phyloP scores from a whole-genome alignment of 1,139 yeast species.

The Saccharomyces hybrid region DNA sequence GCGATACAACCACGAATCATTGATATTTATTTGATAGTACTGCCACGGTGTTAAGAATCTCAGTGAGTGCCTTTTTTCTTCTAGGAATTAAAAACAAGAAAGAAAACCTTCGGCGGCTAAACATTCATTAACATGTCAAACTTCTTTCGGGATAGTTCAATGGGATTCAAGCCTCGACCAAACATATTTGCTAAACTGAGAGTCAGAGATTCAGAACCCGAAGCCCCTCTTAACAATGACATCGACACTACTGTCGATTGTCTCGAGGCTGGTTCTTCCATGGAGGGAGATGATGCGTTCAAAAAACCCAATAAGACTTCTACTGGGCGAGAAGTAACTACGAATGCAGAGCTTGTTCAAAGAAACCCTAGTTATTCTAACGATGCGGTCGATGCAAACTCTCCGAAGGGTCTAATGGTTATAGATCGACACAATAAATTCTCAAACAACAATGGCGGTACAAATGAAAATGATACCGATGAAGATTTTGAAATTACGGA shows the following conservation, averaged over 20 bases:
- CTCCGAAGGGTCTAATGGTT: not conserved
- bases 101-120: conserved; percentile 17
- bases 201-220: conserved; percentile 12
- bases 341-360: not conserved
- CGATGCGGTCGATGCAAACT: not conserved
- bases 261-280: conserved; percentile 13
- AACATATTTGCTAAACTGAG: conserved; percentile 28
- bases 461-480: conserved; percentile 11
- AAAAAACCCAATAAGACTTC: not conserved
- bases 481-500: conserved; percentile 30
- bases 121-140: conserved; percentile 32
- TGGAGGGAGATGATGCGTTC: conserved; percentile 4
- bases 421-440: not conserved
- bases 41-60: not conserved
- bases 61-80: not conserved
- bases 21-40: not conserved
- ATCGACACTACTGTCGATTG: conserved; percentile 12
- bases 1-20: not conserved
- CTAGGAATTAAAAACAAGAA: not conserved
- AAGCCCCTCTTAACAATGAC: conserved; percentile 5
- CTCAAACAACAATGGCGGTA: not conserved
- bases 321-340: conserved; percentile 1
- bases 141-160: conserved; percentile 27
- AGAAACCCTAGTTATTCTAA: not conserved
- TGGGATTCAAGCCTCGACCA: conserved; percentile 28